phyloP scores from a whole-genome alignment of 2,329 filamentous ascomycete genomes.

The Trichoderma semiorbis region DNA sequence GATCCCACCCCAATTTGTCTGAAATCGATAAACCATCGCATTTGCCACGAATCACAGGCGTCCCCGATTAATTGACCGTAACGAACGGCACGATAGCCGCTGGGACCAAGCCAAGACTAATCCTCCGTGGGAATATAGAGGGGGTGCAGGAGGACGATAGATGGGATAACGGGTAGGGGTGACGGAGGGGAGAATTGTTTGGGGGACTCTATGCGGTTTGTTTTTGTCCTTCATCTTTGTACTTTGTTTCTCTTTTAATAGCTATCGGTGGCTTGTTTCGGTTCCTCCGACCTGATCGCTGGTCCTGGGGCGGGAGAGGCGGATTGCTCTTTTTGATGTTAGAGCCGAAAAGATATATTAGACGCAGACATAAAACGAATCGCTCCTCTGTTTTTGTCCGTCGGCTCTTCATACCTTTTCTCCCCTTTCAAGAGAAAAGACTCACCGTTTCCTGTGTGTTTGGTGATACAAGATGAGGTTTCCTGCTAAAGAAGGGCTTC shows the following conservation, averaged over 20 bases:
- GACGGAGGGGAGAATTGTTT: neutral
- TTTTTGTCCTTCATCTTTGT: neutral
- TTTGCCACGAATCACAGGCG: neutral
- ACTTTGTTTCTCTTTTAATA: neutral
- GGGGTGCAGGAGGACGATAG: neutral
- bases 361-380: neutral
- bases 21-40: neutral
- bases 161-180: neutral
- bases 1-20: neutral
- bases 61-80: constrained; percentile 13
- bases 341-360: neutral
- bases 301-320: neutral
- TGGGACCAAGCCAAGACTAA: neutral
- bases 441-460: neutral
- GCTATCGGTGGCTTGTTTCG: neutral
- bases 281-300: neutral
- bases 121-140: neutral
- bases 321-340: neutral
- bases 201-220: neutral
- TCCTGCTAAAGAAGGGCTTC: neutral
- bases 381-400: neutral
- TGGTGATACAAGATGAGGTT: neutral
- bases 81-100: neutral
- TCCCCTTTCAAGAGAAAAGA: neutral
- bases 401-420: neutral